A percentile compares a stretch with the other conserved stretches of the same genome.
These are phyloP conservation scores for Intubia oerlemansii DNA, from an alignment of 2,329 filamentous ascomycete genomes.

Conservation along the genomic window DNA sequence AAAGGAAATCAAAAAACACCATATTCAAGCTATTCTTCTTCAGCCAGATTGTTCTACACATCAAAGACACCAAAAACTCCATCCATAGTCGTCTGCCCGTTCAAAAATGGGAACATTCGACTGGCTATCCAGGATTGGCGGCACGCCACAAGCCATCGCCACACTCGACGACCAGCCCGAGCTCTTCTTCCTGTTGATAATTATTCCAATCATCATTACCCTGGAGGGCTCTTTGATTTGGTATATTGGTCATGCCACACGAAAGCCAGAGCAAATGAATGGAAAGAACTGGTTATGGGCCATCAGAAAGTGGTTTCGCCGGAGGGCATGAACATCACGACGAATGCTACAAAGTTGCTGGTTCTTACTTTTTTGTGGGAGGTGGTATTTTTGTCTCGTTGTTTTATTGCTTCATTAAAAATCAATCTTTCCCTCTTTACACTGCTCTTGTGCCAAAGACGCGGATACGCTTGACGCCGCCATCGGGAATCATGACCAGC, in stretches of 20 bases:
- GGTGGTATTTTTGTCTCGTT: no score
- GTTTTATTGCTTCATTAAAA: no score
- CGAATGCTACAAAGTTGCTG: no score
- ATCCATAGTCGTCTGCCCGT: neutral
- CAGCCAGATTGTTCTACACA: constrained; percentile 1
- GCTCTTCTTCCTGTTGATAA: constrained; percentile 33
- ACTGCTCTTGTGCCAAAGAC: constrained; percentile 44
- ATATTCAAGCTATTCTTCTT: constrained; percentile 2
- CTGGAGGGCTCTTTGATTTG: constrained; percentile 26
- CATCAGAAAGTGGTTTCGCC: no score
- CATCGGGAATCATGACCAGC: constrained; percentile 82
- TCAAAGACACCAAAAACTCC: neutral
- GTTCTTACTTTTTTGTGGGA: no score
- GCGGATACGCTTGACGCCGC: constrained; percentile 72
- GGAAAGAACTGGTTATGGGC: no score
- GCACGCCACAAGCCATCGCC: constrained; percentile 34
- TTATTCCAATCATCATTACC: constrained; percentile 28
- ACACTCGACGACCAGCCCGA: constrained; percentile 39
- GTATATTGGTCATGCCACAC: constrained; percentile 37
- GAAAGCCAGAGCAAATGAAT: constrained; percentile 40
- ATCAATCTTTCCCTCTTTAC: constrained; percentile 1
- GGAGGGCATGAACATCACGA: no score
- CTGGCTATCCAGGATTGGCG: constrained; percentile 34
- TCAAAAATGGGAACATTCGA: constrained; percentile 26
- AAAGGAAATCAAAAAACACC: no score